These are phyloP conservation scores for Taxillus chinensis DNA, from an alignment of 164 flowering plant species.

Conservation along the genomic window DNA sequence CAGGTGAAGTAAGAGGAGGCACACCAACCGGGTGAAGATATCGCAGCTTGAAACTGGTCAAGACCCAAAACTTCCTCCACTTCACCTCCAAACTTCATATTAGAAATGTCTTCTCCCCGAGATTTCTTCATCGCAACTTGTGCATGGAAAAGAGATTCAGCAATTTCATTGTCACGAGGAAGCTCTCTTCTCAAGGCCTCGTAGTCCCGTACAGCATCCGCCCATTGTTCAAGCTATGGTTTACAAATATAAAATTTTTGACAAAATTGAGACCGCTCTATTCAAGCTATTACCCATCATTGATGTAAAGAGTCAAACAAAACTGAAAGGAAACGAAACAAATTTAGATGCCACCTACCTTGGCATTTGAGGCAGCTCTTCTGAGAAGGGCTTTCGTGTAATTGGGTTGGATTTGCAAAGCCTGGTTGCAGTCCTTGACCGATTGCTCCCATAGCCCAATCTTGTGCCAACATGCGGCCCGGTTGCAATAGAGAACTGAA, in stretches of 20 bases:
- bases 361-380: constrained; percentile 62
- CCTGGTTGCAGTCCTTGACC: constrained; percentile 73
- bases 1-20: not conserved
- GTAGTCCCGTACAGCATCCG: constrained; percentile 75
- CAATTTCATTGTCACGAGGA: constrained; percentile 66
- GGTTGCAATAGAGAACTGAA: constrained; percentile 74
- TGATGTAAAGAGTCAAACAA: not conserved
- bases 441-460: constrained; percentile 70
- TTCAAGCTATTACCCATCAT: not conserved
- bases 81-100: constrained; percentile 85
- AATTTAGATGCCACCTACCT: constrained; percentile 31
- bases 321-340: not conserved
- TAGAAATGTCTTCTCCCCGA: constrained; percentile 68
- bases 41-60: constrained; percentile 63
- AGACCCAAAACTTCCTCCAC: constrained; percentile 58
- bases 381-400: constrained; percentile 81
- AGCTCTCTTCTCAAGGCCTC: constrained; percentile 58
- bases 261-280: not conserved
- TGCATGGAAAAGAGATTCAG: constrained; percentile 70
- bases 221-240: constrained; percentile 68
- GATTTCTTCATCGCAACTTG: constrained; percentile 75
- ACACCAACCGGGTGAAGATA: constrained; percentile 56
- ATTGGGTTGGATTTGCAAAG: constrained; percentile 59
- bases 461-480: constrained; percentile 87
- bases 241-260: constrained; percentile 2